These are phyloP conservation scores for Zygnema cylindricum DNA, from an alignment of 139 green algal species.

Conservation along the genomic window DNA sequence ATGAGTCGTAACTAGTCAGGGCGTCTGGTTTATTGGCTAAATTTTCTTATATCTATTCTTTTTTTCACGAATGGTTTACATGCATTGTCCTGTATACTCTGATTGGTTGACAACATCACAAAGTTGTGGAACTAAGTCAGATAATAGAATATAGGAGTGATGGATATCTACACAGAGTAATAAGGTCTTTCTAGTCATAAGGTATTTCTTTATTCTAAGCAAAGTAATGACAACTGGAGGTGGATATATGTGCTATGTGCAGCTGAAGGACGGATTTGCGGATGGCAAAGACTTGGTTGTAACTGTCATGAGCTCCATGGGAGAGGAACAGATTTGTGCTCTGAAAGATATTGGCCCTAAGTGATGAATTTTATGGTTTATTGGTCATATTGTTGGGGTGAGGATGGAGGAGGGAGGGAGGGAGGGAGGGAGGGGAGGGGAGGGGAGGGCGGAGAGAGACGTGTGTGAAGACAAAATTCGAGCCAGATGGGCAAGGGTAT, in stretches of 20 bases:
- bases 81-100: no score
- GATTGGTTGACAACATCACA: no score
- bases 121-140: no score
- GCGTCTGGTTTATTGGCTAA: no score
- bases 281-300: conserved; percentile 92
- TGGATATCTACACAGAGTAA: no score
- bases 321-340: conserved; percentile 90
- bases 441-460: neutral
- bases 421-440: neutral
- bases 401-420: neutral
- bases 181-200: no score
- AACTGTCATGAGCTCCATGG: conserved; percentile 89
- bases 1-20: no score
- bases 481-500: neutral
- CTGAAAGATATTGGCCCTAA: conserved; percentile 74
- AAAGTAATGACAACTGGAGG: no score
- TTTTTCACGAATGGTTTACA: neutral
- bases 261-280: conserved; percentile 84
- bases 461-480: neutral
- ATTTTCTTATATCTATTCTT: no score
- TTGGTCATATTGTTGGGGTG: neutral
- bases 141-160: no score
- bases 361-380: conserved; percentile 26
- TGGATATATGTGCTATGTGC: no score
- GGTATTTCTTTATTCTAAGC: no score